Base-by-base conservation (phyloP, 202 grass and related monocot species). In the Musa balbisiana region DNA sequence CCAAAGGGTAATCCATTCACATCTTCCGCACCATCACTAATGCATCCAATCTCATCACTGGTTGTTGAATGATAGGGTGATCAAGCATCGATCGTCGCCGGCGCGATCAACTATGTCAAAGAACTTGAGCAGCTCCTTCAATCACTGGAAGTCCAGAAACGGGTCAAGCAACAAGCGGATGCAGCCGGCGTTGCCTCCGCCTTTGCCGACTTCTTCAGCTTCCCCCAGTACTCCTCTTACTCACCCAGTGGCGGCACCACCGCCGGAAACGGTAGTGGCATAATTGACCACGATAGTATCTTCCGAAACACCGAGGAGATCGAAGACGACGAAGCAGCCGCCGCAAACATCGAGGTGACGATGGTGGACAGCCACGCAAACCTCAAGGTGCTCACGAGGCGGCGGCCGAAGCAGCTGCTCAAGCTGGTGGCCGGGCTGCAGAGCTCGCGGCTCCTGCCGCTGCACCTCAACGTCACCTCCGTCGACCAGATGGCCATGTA, bases 81-180 rank as follows among this genome's bases (percentile, higher is more conserved):
- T 80, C 95, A 99, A 67, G 95, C 95, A 71, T 99, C 95, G 1
- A 99, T 94, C 15, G 91, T 99, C 10, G 95, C 91, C 0, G 95
- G 91, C 50, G 95, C 95, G 1, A 94, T 99, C 62, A 94, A 99
- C 64, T 99, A 92, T 67, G 95, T 99, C 24, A 90, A 93, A 75
- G 89, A 99, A 82, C 84, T 94, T 0, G 95, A 99, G 72, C 95
- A 92, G 14, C 82, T 83, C 43, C 83, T 92, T 10, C 95, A 99
- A 13, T 92, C 95, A 2, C 82, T 99, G 17, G 75, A 99, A 79
- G 89, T 92, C 27, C 87, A 87, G 55, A 99, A 87, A 73, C 88
- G 79, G 73, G 62, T 87, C 80, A 85, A 64, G 78, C 81, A 76
- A 53, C 73, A 79, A 53, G 29, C 25, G 25, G 84, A 79, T 43